Percentiles rank a stretch among this genome's conserved stretches.
Evolutionary conservation across 352 stramenopile genomes (phyloP).

Genomic region (Phytophthora multivora): DNA sequence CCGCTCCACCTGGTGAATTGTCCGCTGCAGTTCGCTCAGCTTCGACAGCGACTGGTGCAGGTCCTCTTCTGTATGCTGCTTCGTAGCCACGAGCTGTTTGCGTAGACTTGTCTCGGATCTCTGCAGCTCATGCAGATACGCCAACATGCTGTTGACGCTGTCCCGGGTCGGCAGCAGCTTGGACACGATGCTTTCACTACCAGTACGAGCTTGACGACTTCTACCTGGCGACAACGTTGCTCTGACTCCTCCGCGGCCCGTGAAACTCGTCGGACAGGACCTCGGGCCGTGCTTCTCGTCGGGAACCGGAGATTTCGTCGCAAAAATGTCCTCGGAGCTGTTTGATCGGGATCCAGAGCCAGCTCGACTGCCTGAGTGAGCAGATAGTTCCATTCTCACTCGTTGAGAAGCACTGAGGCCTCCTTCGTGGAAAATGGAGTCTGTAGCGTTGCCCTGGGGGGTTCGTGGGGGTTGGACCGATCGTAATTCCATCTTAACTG

Average conservation of each 20-base stretch:
- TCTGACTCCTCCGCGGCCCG: constrained; percentile 8
- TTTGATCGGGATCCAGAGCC: constrained; percentile 34
- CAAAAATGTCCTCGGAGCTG: constrained; percentile 35
- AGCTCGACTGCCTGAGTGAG: constrained; percentile 15
- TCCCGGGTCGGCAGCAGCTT: constrained; percentile 59
- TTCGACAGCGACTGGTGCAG: constrained; percentile 35
- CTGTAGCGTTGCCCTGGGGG: constrained; percentile 35
- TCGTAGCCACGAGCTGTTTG: constrained; percentile 55
- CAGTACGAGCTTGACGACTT: constrained; percentile 3
- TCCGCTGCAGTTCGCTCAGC: constrained; percentile 19
- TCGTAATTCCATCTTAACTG: neutral
- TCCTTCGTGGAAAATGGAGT: constrained; percentile 29
- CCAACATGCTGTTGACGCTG: constrained; percentile 65
- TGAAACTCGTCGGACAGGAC: constrained; percentile 43
- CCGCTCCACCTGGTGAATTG: constrained; percentile 26
- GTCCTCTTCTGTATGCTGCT: constrained; percentile 50
- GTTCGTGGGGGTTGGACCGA: constrained; percentile 52
- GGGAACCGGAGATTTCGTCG: constrained; percentile 14
- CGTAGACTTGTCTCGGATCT: constrained; percentile 61
- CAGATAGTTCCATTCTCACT: constrained; percentile 55
- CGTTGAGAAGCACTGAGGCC: constrained; percentile 62
- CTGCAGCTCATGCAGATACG: constrained; percentile 74
- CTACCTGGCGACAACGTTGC: constrained; percentile 16
- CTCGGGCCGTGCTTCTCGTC: constrained; percentile 38
- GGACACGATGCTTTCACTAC: constrained; percentile 41